Evolutionary conservation across 805 yeast genomes (phyloP).

Genomic region (Ascoidea asiatica): DNA sequence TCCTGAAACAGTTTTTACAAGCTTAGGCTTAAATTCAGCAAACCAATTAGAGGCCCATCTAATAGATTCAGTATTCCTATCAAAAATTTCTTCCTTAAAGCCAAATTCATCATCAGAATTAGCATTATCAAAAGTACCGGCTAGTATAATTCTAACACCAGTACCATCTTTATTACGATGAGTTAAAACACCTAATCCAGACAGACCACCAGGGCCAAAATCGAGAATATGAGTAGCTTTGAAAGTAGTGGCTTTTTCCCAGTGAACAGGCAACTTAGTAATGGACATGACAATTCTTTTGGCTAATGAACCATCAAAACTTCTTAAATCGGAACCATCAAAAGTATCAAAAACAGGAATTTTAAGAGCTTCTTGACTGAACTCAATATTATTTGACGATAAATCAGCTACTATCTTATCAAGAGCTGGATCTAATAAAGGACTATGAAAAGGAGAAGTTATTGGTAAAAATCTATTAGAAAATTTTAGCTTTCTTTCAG

Average conservation of each 20-base stretch:
- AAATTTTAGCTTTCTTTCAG: constrained; percentile 89
- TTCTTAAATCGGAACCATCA: constrained; percentile 68
- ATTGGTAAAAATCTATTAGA: constrained; percentile 91
- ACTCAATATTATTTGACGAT: constrained; percentile 40
- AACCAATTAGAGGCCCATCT: constrained; percentile 89
- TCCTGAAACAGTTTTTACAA: constrained; percentile 52
- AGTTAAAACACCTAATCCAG: constrained; percentile 92
- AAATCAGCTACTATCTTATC: constrained; percentile 55
- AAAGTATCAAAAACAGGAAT: constrained; percentile 90
- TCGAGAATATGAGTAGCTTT: constrained; percentile 81
- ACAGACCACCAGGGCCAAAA: constrained; percentile 98
- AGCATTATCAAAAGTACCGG: constrained; percentile 67
- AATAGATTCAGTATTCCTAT: constrained; percentile 46
- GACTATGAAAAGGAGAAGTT: constrained; percentile 94
- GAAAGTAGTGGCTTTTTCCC: constrained; percentile 85
- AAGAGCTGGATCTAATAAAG: constrained; percentile 62
- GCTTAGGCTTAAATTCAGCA: constrained; percentile 72
- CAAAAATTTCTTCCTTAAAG: constrained; percentile 89
- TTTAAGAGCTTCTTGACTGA: constrained; percentile 38
- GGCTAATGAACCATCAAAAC: constrained; percentile 37
- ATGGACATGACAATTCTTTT: constrained; percentile 70
- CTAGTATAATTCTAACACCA: constrained; percentile 88
- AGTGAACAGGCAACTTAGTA: constrained; percentile 79
- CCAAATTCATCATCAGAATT: constrained; percentile 77
- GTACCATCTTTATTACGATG: constrained; percentile 98